These are phyloP conservation scores for Hibiscus syriacus DNA, from an alignment of 345 rosid genomes.

Conservation along the genomic window DNA sequence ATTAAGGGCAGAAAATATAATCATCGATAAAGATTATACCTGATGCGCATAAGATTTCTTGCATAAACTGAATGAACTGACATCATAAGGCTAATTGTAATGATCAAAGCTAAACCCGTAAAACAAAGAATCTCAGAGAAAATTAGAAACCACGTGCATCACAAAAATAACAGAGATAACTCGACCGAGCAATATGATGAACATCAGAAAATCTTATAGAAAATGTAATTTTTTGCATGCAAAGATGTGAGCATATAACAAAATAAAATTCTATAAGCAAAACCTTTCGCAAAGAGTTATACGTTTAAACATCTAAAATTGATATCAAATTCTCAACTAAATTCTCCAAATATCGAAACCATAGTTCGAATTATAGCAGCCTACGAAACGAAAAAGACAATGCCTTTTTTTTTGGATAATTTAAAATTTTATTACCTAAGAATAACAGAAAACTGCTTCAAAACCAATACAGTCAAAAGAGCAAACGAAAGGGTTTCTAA, in stretches of 20 bases:
- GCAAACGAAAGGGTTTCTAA: too few relatives aligned
- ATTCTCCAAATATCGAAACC: background rate
- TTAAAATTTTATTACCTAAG: too few relatives aligned
- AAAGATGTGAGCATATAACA: background rate
- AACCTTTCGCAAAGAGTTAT: background rate
- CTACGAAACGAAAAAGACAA: background rate
- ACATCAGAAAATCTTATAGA: background rate
- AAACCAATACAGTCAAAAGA: too few relatives aligned
- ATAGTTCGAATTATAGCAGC: background rate
- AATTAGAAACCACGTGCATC: background rate
- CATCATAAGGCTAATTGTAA: background rate
- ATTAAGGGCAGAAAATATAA: background rate
- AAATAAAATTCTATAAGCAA: background rate
- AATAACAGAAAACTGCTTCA: too few relatives aligned
- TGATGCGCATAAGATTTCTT: background rate
- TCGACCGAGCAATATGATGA: background rate
- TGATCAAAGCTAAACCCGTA: background rate
- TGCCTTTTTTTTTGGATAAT: too few relatives aligned
- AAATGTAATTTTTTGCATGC: background rate
- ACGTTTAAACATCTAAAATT: background rate
- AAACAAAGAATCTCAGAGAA: background rate
- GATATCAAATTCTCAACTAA: constrained; percentile 1
- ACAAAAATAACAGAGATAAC: background rate
- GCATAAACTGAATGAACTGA: background rate
- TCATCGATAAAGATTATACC: background rate